These are phyloP conservation scores for Rhodotorula babjevae DNA, from an alignment of 768 basidiomycete genomes.

Conservation along the genomic window DNA sequence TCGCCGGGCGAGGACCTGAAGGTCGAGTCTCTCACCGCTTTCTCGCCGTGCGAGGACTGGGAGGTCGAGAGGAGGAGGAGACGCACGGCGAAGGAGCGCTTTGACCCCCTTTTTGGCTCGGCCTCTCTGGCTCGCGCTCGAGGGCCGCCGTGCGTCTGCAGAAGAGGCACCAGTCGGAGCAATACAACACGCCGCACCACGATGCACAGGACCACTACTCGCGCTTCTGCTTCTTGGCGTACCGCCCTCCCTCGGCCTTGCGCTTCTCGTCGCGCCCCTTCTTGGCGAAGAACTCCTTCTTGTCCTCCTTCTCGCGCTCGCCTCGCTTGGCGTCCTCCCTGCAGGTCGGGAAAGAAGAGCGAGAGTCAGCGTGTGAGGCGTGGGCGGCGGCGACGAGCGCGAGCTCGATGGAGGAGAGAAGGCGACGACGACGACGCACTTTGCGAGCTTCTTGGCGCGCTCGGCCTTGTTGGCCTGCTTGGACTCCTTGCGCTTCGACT, in stretches of 20 bases:
- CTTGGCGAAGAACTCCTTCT: conserved; percentile 25
- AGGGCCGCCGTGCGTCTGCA: no score
- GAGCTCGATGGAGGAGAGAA: not conserved
- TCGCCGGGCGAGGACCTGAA: no score
- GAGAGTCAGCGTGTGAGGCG: no score
- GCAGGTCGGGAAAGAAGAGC: not conserved
- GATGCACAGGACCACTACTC: not conserved
- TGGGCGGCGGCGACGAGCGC: no score
- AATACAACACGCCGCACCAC: no score
- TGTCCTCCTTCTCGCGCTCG: conserved; percentile 32
- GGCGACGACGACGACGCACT: conserved; percentile 41
- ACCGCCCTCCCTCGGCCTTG: conserved; percentile 24
- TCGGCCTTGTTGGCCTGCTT: conserved; percentile 72
- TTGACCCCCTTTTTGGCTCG: no score
- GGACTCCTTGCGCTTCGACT: conserved; percentile 71
- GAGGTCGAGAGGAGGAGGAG: no score
- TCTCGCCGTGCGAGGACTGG: no score
- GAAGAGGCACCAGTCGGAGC: no score
- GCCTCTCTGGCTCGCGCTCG: no score
- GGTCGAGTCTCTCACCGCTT: no score
- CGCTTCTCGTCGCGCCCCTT: conserved; percentile 28
- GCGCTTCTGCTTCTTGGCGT: conserved; percentile 20
- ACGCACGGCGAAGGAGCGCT: no score
- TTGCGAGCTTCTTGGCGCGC: conserved; percentile 63
- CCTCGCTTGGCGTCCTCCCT: conserved; percentile 26